Evolutionary conservation across 228 moss, liverwort and hornwort genomes (phyloP).

Genomic region (Sphagnum fallax): DNA sequence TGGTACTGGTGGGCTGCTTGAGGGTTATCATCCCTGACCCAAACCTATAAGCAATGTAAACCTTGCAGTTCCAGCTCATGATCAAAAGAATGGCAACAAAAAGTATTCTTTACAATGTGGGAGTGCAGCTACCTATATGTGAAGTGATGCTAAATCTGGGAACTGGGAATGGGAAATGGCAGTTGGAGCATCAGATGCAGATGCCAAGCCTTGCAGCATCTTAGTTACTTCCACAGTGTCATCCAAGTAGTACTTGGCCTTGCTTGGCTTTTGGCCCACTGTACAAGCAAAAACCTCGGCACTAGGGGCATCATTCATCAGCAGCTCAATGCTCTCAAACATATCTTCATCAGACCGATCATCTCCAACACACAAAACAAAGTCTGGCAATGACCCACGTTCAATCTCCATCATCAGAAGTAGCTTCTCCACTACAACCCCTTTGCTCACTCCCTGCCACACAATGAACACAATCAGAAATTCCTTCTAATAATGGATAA

Average conservation of each 20-base stretch:
- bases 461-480: neutral
- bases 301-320: constrained; percentile 52
- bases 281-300: constrained; percentile 92
- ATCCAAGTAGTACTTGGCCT: constrained; percentile 94
- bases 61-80: too few species aligned
- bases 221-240: constrained; percentile 89
- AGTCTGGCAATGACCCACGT: constrained; percentile 56
- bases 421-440: constrained; percentile 71
- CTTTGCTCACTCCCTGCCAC: constrained; percentile 86
- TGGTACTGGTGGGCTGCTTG: too few species aligned
- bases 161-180: constrained; percentile 39
- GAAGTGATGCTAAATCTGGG: constrained; percentile 44
- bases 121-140: constrained; percentile 31
- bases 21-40: too few species aligned
- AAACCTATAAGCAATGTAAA: too few species aligned
- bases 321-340: constrained; percentile 79
- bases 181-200: constrained; percentile 66
- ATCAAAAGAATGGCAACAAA: neutral
- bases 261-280: constrained; percentile 91
- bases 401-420: constrained; percentile 54
- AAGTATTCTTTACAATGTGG: neutral
- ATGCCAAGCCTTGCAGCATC: constrained; percentile 84
- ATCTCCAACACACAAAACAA: constrained; percentile 86
- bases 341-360: constrained; percentile 98
- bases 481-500: too few species aligned